Conservation (phyloP, 345 rosid species). For the Theobroma cacao region DNA sequence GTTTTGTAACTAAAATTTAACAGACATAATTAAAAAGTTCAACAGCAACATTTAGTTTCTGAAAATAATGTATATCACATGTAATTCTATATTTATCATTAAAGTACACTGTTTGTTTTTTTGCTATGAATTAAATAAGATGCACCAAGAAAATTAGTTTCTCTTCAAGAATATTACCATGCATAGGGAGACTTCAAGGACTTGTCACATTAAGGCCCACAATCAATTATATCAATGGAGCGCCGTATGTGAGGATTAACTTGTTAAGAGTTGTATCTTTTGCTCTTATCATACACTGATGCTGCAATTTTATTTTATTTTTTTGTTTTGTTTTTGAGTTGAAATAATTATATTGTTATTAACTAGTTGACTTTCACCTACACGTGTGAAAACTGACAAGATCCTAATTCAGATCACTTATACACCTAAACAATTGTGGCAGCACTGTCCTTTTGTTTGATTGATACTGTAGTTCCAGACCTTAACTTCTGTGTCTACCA, state of each 20-base stretch:
- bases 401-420: background rate
- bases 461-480: background rate
- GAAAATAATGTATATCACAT: background rate
- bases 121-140: no score
- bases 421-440: background rate
- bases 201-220: no score
- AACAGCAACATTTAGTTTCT: background rate
- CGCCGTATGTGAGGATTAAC: no score
- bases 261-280: no score
- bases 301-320: no score
- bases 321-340: no score
- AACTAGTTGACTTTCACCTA: background rate
- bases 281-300: no score
- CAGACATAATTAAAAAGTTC: background rate
- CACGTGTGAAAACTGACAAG: background rate
- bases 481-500: background rate
- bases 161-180: background rate
- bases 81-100: background rate
- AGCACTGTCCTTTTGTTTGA: background rate
- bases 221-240: no score
- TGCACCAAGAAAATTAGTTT: background rate
- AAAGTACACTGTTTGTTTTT: no score
- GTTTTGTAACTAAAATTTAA: background rate
- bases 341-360: no score
- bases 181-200: background rate